Percentiles rank a stretch among this genome's conserved stretches.
Conservation (phyloP, 331 rosid species). For the Pyracantha coccinea region DNA sequence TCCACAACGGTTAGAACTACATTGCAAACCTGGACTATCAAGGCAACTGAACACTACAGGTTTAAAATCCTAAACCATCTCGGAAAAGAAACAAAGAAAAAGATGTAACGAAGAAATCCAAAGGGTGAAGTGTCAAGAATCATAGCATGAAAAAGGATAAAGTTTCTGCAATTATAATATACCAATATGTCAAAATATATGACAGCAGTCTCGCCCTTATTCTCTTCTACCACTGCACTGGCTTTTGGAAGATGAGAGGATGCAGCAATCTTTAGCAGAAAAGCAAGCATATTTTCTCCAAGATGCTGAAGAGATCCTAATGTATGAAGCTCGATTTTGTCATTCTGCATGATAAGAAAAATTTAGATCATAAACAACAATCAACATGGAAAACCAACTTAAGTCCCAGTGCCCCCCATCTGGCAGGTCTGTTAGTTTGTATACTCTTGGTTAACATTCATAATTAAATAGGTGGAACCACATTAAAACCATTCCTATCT, state of each 20-base stretch:
- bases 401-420: background rate
- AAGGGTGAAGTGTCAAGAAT: background rate
- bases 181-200: conserved; percentile 89
- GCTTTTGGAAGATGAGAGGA: conserved; percentile 59
- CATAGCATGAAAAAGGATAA: conserved; percentile 14
- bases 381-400: background rate
- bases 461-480: background rate
- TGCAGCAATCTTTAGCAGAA: conserved; percentile 70
- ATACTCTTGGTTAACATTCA: background rate
- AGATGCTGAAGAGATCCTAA: conserved; percentile 96
- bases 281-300: conserved; percentile 97
- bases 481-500: conserved; percentile 1
- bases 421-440: background rate
- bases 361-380: background rate
- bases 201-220: conserved; percentile 36
- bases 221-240: conserved; percentile 35
- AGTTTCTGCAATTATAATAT: conserved; percentile 13
- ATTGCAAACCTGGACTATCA: conserved; percentile 6
- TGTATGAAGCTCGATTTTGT: conserved; percentile 71
- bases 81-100: background rate
- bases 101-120: background rate
- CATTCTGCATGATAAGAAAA: conserved; percentile 64
- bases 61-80: background rate
- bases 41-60: background rate
- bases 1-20: conserved; percentile 9